These are phyloP conservation scores for Hypholoma sublateritium DNA, from an alignment of 768 basidiomycete genomes.

Conservation along the genomic window DNA sequence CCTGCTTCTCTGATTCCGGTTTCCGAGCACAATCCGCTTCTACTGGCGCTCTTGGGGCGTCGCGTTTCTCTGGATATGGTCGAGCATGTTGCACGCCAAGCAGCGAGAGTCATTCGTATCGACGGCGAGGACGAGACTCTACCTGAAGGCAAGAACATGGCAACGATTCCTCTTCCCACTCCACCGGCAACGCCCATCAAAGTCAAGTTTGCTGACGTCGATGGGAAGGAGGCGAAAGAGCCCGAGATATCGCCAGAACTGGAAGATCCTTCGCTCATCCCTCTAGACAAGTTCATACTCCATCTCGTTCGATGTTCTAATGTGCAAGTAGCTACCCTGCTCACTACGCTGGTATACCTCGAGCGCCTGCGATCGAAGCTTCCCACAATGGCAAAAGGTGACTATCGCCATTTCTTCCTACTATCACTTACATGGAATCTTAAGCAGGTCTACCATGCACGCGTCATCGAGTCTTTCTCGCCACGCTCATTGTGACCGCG, in stretches of 20 bases:
- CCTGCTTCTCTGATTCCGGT: conserved; percentile 83
- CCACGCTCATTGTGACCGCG: conserved; percentile 90
- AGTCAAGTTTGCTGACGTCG: conserved; percentile 36
- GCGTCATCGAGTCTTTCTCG: conserved; percentile 93
- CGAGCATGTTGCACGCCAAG: conserved; percentile 76
- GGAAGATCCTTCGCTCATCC: conserved; percentile 36
- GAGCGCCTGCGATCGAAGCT: conserved; percentile 81
- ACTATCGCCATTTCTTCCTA: conserved; percentile 22
- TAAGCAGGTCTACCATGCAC: conserved; percentile 79
- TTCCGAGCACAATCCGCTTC: conserved; percentile 73
- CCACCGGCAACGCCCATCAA: conserved; percentile 68
- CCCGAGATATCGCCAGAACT: not conserved
- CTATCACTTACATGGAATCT: not conserved
- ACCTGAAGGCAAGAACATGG: conserved; percentile 15
- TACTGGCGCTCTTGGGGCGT: conserved; percentile 76
- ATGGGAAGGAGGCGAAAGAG: conserved; percentile 26
- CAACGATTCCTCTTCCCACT: conserved; percentile 48
- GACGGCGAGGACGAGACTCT: conserved; percentile 43
- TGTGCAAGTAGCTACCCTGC: conserved; percentile 88
- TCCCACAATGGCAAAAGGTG: conserved; percentile 83
- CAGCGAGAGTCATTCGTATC: conserved; percentile 72
- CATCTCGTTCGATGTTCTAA: conserved; percentile 79
- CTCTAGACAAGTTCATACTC: conserved; percentile 82
- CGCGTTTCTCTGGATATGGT: conserved; percentile 87
- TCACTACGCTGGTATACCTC: conserved; percentile 90